Conservation (phyloP, 257 asterid genomes). For the Solanum pimpinellifolium region DNA sequence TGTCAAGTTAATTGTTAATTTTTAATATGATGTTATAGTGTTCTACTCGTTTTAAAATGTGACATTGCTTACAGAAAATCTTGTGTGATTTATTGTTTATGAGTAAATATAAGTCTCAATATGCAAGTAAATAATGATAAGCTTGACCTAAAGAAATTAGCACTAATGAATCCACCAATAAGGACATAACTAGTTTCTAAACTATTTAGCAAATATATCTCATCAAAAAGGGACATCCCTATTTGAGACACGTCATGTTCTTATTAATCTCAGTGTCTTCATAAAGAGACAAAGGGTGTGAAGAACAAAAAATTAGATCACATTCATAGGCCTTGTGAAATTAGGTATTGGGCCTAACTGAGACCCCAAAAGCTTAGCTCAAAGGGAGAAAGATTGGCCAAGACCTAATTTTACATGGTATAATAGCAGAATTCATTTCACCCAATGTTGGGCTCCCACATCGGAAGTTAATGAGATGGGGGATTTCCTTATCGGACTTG, state of each 20-base stretch:
- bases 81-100: not conserved
- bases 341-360: not conserved
- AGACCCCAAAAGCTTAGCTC: not conserved
- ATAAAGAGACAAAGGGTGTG: not conserved
- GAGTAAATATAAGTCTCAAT: not conserved
- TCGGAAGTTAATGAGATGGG: not conserved
- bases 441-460: not conserved
- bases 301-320: not conserved
- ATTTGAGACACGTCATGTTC: not conserved
- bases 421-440: not conserved
- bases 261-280: not conserved
- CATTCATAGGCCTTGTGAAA: not conserved
- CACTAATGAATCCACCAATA: not conserved
- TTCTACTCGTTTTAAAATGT: not conserved
- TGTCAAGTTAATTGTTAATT: too few relatives aligned
- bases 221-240: not conserved
- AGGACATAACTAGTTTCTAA: not conserved
- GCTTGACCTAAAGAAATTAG: not conserved
- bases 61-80: not conserved
- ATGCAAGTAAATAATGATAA: not conserved
- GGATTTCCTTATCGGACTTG: not conserved
- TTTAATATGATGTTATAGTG: not conserved
- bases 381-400: not conserved
- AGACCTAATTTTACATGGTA: not conserved
- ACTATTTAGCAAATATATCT: not conserved